Base-by-base conservation (phyloP, 495 filamentous ascomycete species). In the Lasiosphaeria ovina region DNA sequence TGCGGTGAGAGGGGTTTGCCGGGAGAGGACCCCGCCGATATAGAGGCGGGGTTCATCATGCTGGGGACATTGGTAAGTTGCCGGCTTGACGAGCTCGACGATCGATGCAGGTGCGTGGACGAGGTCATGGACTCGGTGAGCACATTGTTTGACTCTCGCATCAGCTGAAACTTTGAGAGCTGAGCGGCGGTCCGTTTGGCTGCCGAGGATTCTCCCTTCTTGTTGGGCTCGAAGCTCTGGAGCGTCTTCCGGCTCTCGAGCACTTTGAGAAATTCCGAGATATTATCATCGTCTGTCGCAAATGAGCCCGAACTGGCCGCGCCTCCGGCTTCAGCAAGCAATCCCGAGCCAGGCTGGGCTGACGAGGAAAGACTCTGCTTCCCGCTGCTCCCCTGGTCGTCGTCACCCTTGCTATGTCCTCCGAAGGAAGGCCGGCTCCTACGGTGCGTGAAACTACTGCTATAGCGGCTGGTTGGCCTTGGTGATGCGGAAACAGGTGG, bases 1-100 rank as follows among this genome's bases (percentile, higher is more conserved):
- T 97, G 93, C 10, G 93, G 93, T 3, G 91, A 96, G 51, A 96
- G 81, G 1, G 93, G 91, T 64, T 97, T 98, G 56, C 92, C 92
- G 6, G 90, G 92, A 3, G 92, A 95, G 3, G 93, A 93, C 4
- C 90, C 89, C 1, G 87, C 86, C 10, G 92, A 95, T 49, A 90
- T 81, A n/a, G 89, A 90, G 16, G 89, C 89, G 0, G 89, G 89
- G 44, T 85, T 86, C 53, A 91, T 82, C 89, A 96, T 92, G 7
- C 86, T 86, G 16, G 93, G 92, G 12, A 94, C 88, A 54, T 87
- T 92, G 4, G 88, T 85, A 14, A 96, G 76, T 61, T 96, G 90
- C 17, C 91, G 87, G 70, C 91, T 96, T 0, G 90, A 94, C 1
- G 92, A 89, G 58, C 79, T 87, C 3, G 90, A 91, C 3, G 90